phyloP scores from a whole-genome alignment of 495 filamentous ascomycete genomes.

The Xylaria acuta region DNA sequence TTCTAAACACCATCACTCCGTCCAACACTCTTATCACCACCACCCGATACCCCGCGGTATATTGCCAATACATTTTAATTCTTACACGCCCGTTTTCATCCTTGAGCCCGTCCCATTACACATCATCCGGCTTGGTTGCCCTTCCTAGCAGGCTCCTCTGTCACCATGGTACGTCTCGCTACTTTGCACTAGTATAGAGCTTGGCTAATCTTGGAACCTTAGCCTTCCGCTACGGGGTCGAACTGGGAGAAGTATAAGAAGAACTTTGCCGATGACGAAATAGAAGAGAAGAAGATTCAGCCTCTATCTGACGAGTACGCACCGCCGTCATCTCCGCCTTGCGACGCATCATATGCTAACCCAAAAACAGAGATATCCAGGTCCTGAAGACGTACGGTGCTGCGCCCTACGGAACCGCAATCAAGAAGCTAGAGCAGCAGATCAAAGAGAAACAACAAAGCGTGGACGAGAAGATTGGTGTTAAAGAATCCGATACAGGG shows the following conservation, averaged over 20 bases:
- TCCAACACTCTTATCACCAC: not conserved
- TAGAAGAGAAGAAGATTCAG: slow-evolving; percentile 99
- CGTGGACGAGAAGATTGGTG: slow-evolving; percentile 95
- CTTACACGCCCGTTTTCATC: not conserved
- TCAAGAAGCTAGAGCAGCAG: slow-evolving; percentile 97
- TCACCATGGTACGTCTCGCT: slow-evolving; percentile 36
- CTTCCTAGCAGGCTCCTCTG: slow-evolving; percentile 9
- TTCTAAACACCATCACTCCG: not conserved
- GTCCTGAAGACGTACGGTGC: slow-evolving; percentile 99
- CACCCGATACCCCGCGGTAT: not conserved
- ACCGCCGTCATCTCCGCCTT: slow-evolving; percentile 27
- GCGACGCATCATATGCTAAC: slow-evolving; percentile 39
- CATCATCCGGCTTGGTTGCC: not conserved
- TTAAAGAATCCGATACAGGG: slow-evolving; percentile 95
- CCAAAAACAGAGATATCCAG: slow-evolving; percentile 83
- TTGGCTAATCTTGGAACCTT: slow-evolving; percentile 25
- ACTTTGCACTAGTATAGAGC: slow-evolving; percentile 3
- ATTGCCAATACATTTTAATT: not conserved
- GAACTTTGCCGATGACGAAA: slow-evolving; percentile 93
- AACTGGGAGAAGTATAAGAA: slow-evolving; percentile 99
- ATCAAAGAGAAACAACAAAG: slow-evolving; percentile 97
- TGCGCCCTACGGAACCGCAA: slow-evolving; percentile 86
- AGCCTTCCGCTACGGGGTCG: slow-evolving; percentile 89
- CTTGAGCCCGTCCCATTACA: not conserved
- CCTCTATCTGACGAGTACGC: slow-evolving; percentile 92